Evolutionary conservation across 306 rosid species (phyloP), one percentile per base, ranked within the genome.

Genomic region (Corylus heterophylla): DNA sequence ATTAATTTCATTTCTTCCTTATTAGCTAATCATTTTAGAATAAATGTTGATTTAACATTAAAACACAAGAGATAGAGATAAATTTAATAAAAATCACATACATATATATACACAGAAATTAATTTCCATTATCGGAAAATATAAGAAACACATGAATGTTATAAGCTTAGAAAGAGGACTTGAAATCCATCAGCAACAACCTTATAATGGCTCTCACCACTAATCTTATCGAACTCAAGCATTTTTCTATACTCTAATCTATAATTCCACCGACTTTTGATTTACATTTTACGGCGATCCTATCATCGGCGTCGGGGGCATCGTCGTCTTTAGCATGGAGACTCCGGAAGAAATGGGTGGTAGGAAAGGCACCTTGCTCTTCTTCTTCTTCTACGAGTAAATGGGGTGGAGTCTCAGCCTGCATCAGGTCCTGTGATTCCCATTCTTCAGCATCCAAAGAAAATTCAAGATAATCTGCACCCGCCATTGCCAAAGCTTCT

Each of bases 401-500:
- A 83, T 83, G 89, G 11, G 89, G 72, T 70, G 89, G 85, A 56
- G 35, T 2, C 35, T 31, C 35, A 31, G 74, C 4, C 31, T 56
- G 61, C 49, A 64, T 74, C 72, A 74, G 31, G 62, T 86, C 83
- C 16, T 9, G 77, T 31, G 35, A 31, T 56, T 86, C 85, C 87
- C 85, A 86, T 66, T 83, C 81, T 74, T 80, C 83, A 64, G 76
- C 54, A 50, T 80, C 76, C 25, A 78, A 62, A 51, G 6, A 54
- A 49, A 13, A 80, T 31, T 86, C 82, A 1, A 13, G 77, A 54
- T 29, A 47, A 37, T 78, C 84, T 54, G 67, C 54, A 1, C 82
- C 87, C 17, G 83, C 81, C 85, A 86, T 83, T 78, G 87, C 87
- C 47, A 86, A 83, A 3, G 83, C 87, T 80, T 86, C 81, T 71